Percentiles rank a stretch among this genome's conserved stretches.
These are phyloP conservation scores for Clitopilus hobsonii DNA, from an alignment of 768 basidiomycete genomes.

Conservation along the genomic window DNA sequence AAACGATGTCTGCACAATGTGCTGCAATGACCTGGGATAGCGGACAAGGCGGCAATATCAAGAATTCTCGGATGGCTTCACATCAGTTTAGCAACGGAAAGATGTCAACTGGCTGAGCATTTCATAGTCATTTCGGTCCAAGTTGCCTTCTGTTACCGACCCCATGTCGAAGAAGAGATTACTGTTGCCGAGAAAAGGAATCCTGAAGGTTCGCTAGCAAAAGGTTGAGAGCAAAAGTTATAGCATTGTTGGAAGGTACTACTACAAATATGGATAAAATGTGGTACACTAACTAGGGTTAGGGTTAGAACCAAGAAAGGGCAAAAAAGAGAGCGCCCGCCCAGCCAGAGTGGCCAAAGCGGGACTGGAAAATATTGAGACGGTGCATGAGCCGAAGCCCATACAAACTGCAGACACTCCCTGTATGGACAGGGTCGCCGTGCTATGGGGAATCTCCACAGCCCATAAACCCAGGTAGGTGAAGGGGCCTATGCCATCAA, in stretches of 20 bases:
- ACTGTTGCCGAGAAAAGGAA: too few species aligned
- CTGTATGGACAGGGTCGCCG: constrained; percentile 66
- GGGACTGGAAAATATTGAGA: constrained; percentile 79
- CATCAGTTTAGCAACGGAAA: too few species aligned
- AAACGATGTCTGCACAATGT: not conserved
- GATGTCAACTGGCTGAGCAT: too few species aligned
- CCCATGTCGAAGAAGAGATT: too few species aligned
- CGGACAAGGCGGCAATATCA: not conserved
- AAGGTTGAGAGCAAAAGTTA: too few species aligned
- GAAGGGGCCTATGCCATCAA: constrained; percentile 61
- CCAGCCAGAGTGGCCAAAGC: constrained; percentile 61
- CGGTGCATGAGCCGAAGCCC: constrained; percentile 73
- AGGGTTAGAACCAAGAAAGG: constrained; percentile 6
- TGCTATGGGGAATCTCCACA: constrained; percentile 57
- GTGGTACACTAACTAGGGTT: too few species aligned
- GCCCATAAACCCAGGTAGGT: constrained; percentile 52
- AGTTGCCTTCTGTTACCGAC: too few species aligned
- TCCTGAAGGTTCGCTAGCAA: too few species aligned
- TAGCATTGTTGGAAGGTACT: not conserved
- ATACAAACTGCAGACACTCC: constrained; percentile 53
- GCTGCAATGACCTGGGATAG: not conserved
- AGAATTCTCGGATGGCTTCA: too few species aligned
- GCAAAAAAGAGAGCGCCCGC: constrained; percentile 33
- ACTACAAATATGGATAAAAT: not conserved
- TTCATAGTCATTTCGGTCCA: too few species aligned